These are phyloP conservation scores for Macrophomina pseudophaseolina DNA, from an alignment of 2,329 filamentous ascomycete genomes.

Conservation along the genomic window DNA sequence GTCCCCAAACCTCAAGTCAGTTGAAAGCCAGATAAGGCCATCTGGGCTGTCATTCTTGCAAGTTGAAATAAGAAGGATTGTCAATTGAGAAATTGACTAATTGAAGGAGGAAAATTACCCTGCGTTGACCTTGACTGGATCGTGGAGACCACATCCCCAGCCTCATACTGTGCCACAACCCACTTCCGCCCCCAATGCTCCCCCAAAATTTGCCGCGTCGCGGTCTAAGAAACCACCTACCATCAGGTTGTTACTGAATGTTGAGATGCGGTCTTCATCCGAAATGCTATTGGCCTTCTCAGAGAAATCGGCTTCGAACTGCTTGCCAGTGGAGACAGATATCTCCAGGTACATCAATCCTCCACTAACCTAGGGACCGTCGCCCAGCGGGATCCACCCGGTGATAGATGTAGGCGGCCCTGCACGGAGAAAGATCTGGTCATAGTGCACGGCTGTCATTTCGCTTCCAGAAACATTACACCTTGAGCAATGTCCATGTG, in stretches of 20 bases:
- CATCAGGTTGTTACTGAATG: conserved; percentile 27
- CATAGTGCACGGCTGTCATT: conserved; percentile 25
- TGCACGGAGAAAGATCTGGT: conserved; percentile 21
- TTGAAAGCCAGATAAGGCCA: conserved; percentile 6
- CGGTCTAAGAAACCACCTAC: conserved; percentile 22
- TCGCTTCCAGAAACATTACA: conserved; percentile 16
- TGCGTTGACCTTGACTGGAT: not conserved
- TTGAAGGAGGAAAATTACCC: not conserved
- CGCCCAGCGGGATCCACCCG: not conserved
- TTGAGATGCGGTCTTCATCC: conserved; percentile 22
- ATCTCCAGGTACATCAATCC: not conserved
- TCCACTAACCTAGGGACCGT: not conserved
- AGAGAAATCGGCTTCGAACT: not conserved
- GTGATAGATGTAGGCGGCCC: conserved; percentile 23
- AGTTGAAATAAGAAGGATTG: not conserved
- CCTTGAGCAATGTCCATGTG: not conserved
- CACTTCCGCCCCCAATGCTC: not conserved
- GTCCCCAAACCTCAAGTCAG: not conserved
- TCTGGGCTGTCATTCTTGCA: conserved; percentile 22
- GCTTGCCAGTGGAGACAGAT: not conserved
- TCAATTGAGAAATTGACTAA: not conserved
- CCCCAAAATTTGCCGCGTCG: conserved; percentile 2
- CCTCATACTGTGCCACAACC: conserved; percentile 19
- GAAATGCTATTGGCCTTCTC: not conserved
- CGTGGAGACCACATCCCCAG: conserved; percentile 24